phyloP scores from a whole-genome alignment of 352 stramenopile genomes.

The Pythium phragmiticola region DNA sequence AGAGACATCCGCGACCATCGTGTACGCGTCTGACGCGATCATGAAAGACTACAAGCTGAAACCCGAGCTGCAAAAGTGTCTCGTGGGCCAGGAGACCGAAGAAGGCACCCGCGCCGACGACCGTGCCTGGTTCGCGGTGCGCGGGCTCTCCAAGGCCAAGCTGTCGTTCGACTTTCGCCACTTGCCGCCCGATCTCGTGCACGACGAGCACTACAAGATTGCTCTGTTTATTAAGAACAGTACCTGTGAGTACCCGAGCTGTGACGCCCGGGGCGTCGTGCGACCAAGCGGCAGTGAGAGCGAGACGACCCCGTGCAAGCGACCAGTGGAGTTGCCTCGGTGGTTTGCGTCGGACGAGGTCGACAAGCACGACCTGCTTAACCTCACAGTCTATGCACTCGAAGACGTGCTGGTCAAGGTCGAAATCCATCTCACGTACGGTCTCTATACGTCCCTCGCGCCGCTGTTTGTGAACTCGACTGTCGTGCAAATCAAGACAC shows the following conservation, averaged over 20 bases:
- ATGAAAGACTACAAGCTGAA: constrained; percentile 40
- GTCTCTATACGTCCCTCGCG: constrained; percentile 81
- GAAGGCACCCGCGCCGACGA: constrained; percentile 82
- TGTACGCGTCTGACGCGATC: constrained; percentile 35
- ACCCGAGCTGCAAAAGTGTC: constrained; percentile 34
- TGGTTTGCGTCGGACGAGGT: constrained; percentile 91
- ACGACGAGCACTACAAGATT: constrained; percentile 95
- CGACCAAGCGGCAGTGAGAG: constrained; percentile 55
- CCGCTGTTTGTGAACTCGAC: constrained; percentile 94
- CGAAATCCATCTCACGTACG: constrained; percentile 95
- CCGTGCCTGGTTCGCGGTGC: constrained; percentile 91
- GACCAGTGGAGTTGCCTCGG: constrained; percentile 85
- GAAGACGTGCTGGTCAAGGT: constrained; percentile 96
- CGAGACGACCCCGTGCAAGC: constrained; percentile 91
- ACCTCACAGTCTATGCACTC: constrained; percentile 93
- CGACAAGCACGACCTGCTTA: constrained; percentile 93
- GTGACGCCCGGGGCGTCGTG: constrained; percentile 57
- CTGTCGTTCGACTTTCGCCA: constrained; percentile 95
- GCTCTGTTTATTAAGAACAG: constrained; percentile 95
- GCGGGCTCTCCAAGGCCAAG: constrained; percentile 90
- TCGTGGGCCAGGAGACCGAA: constrained; percentile 39
- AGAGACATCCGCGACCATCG: constrained; percentile 48
- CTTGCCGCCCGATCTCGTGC: constrained; percentile 88
- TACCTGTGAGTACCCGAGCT: constrained; percentile 88
- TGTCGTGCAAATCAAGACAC: constrained; percentile 76